Evolutionary conservation across 2,329 filamentous ascomycete species (phyloP), one percentile per base, ranked within the genome.

Genomic region (Fusarium dimerum): DNA sequence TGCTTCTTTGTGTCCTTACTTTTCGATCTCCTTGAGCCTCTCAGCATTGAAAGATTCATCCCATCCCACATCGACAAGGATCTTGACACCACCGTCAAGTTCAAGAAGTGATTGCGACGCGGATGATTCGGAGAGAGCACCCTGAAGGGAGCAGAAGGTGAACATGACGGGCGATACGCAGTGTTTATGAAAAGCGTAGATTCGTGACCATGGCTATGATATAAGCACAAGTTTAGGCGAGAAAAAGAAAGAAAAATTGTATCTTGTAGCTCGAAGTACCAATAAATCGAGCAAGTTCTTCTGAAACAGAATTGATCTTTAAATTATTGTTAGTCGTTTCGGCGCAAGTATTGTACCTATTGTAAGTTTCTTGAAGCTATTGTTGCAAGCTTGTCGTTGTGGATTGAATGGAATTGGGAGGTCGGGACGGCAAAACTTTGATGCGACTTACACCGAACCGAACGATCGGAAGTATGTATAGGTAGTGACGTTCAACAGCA

Each of bases 81-180:
- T 85, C 73, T 97, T 97, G 75, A 99, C 88, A 53, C 93, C 94
- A 59, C 93, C 93, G 76, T 99, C 94, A 50, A 99, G 88, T 77
- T 97, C 93, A 44, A 99, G 79, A 36, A 99, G 84, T n/a, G 94
- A 97, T 71, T 97, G 92, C 58, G 92, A 95, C 41, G 93, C 92
- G 52, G 86, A 80, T 43, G 91, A 94, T 61, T 89, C 84, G 47
- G 90, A 92, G 67, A 95, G 90, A 55, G 94, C 93, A 69, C 94
- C 94, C 63, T 96, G 87, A 52, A 99, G 80, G 43, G 94, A 87
- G 67, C 89, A 95, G 75, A 97, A 97, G 61, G 89, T 96, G 79
- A 99, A 97, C 94, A 99, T 99, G 66, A 60, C 74, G 69, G 63
- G 52, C 49, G 47, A n/a, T 26, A 45, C 50, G 51, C 50, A 52